Percentiles rank a stretch among this genome's conserved stretches.
phyloP scores from a whole-genome alignment of 2,329 filamentous ascomycete species.

The Epichloe gansuensis region DNA sequence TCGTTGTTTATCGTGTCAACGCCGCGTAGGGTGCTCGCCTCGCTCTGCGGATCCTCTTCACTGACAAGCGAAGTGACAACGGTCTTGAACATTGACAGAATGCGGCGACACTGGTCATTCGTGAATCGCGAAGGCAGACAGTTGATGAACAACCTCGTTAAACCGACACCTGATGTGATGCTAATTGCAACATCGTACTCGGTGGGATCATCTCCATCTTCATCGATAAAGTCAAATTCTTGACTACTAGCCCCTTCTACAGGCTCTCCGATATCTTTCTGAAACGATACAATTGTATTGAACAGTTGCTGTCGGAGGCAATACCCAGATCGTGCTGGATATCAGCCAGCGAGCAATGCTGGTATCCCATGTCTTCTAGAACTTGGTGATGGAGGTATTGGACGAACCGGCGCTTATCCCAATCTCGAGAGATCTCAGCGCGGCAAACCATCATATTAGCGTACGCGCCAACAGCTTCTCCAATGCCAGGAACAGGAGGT shows the following conservation, averaged over 20 bases:
- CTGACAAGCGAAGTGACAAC: not conserved
- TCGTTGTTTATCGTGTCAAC: not conserved
- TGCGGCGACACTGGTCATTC: conserved; percentile 1
- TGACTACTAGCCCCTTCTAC: not conserved
- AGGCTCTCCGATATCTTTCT: conserved; percentile 9
- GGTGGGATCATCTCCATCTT: conserved; percentile 11
- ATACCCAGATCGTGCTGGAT: conserved; percentile 25
- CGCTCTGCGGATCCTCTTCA: not conserved
- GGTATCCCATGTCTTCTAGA: conserved; percentile 32
- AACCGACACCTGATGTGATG: not conserved
- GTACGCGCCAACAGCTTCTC: conserved; percentile 37
- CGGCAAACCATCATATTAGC: conserved; percentile 44
- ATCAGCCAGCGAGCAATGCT: conserved; percentile 35
- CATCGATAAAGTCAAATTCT: conserved; percentile 1
- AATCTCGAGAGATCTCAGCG: conserved; percentile 21
- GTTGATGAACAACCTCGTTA: not conserved
- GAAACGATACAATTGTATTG: conserved; percentile 22
- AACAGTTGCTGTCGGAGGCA: conserved; percentile 14
- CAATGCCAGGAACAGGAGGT: conserved; percentile 34
- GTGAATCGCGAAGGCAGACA: not conserved
- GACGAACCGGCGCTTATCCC: conserved; percentile 17
- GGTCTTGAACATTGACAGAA: conserved; percentile 1
- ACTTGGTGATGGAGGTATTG: conserved; percentile 30
- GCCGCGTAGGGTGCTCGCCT: not conserved
- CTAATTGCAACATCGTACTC: conserved; percentile 18